Base-by-base conservation (phyloP, 2,329 filamentous ascomycete species). In the Aschersonia sp. region DNA sequence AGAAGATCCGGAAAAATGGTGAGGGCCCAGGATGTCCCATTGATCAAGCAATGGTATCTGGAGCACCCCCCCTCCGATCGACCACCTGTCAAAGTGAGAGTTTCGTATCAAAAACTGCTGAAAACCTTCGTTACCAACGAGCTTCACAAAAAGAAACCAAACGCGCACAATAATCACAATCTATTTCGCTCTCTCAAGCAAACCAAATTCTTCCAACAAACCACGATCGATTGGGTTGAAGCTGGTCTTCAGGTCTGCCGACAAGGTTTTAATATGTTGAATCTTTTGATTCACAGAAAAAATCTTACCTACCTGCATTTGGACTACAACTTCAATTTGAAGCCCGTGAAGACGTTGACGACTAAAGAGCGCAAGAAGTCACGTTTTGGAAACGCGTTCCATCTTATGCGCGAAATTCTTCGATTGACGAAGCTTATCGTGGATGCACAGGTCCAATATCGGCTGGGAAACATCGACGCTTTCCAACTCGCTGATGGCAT, bases 361-460 rank as follows among this genome's bases (percentile, higher is more conserved):
- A 98, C 92, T 33, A 98, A 98, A 66, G 92, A 98, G 72, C 85
- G 92, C 57, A 98, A 98, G 73, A 98, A 98, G 77, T 97, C 90
- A 32, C 85, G 92, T 53, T 98, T 98, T 56, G 92, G 92, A 71
- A 98, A 98, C 62, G 94, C 92, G 22, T 98, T 98, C 73, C 92
- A 98, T 67, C 68, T 98, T 49, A 98, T 98, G 92, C 84, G 92
- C 62, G 92, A 98, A 68, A 98, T 98, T 51, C 68, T 98, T 47
- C 84, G 94, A 44, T 64, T 98, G 55, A 98, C 92, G 0, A 98
- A 98, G 68, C 76, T 98, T 54, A 97, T 98, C 59, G 92, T 98
- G 42, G 92, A 98, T 65, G 90, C 92, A 3, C 94, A 98, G 63
- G 94, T 98, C 30, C 92, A 98, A 64, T 98, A 97, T 62, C 83